Base-by-base conservation (phyloP, 352 stramenopile genomes). In the Thalassiosira mediterranea region DNA sequence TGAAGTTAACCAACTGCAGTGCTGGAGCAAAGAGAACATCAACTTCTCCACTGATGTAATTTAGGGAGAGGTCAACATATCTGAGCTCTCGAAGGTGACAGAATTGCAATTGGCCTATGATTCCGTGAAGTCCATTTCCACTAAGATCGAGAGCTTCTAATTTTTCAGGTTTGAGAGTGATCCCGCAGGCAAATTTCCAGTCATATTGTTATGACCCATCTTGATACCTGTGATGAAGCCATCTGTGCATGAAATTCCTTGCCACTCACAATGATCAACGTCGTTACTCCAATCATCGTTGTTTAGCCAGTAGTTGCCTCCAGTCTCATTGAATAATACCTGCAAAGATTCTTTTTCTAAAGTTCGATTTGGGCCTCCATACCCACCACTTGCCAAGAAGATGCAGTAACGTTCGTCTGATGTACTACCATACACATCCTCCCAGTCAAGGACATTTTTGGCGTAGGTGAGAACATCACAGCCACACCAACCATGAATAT, bases 191-290 rank as follows among this genome's bases (percentile, higher is more conserved):
- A 65, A 53, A 13, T 19, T n/a, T 13, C 72, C 72, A 11, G 17
- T 51, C 8, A 81, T 34, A 42, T 73, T 77, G 65, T 81, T 81
- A 29, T 37, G 29, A 1, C 28, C 54, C 51, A 76, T 21, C 4
- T 81, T 17, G 31, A 81, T 71, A n/a, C 44, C 11, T 10, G 29
- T 68, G 0, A 76, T 37, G 19, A 28, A 47, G 1, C 31, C 47
- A 2, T 68, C 40, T 15, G 17, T 19, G 25, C 72, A 81, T 15
- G 64, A 34, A 11, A 81, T 58, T n/a, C 65, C 72, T 37, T 38
- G 21, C 66, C 72, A 76, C 4, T 66, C 0, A 8, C 72, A 81
- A 21, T 81, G 52, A 17, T 32, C 2, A 15, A 51, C 26, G 1
- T 61, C 40, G 25, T 38, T 37, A 29, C 65, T 42, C 72, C 72